A percentile compares a stretch with the other conserved stretches of the same genome.
Conservation (phyloP, 331 rosid genomes). For the Ulmus americana region DNA sequence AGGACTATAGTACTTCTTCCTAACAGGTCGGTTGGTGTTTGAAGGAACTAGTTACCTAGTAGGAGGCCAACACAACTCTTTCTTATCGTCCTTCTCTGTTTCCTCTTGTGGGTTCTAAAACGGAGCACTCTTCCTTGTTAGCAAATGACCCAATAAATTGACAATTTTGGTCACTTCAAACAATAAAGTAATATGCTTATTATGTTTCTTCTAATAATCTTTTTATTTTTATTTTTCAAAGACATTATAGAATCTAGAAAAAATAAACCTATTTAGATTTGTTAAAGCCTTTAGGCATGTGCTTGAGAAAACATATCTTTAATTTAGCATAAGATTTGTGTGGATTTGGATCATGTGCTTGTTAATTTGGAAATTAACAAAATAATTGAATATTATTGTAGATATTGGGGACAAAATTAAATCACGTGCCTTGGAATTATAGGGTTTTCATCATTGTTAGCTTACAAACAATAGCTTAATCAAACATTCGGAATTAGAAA, state of each 20-base stretch:
- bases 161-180: not conserved
- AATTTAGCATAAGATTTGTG: slow-evolving; percentile 10
- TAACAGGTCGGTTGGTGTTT: not conserved
- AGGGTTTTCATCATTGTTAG: slow-evolving; percentile 16
- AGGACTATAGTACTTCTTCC: not conserved
- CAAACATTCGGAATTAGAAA: not conserved
- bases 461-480: slow-evolving; percentile 10
- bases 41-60: not conserved
- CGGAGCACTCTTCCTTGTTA: not conserved
- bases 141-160: not conserved
- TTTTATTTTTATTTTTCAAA: not conserved
- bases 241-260: too few relatives aligned
- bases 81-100: not conserved
- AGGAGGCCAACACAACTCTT: not conserved
- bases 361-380: not conserved
- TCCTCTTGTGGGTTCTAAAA: not conserved
- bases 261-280: too few relatives aligned
- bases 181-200: not conserved
- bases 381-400: slow-evolving; percentile 19
- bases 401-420: slow-evolving; percentile 16
- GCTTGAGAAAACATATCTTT: slow-evolving; percentile 16
- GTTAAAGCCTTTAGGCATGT: slow-evolving; percentile 18
- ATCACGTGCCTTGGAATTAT: slow-evolving; percentile 21
- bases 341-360: slow-evolving; percentile 32
- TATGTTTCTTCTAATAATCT: not conserved